Evolutionary conservation across 441 rosid genomes (phyloP).

Genomic region (Adansonia grandidieri): DNA sequence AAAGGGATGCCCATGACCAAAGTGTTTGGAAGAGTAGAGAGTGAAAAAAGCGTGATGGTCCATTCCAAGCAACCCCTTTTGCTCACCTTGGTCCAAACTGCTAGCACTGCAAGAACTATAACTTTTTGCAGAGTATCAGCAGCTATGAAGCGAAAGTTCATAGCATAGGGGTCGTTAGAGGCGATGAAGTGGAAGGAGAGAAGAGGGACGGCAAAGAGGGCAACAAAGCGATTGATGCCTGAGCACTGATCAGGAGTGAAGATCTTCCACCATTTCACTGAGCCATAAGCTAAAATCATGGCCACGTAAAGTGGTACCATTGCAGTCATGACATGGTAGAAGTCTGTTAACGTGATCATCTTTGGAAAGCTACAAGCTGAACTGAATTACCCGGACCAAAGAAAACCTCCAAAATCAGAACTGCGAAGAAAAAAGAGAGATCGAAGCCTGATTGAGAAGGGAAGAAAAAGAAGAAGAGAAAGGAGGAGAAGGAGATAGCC

Average conservation of each 20-base stretch:
- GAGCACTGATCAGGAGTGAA: conserved; percentile 79
- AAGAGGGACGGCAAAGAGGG: conserved; percentile 75
- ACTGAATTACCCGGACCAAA: not conserved
- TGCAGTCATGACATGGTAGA: conserved; percentile 84
- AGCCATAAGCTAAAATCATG: conserved; percentile 74
- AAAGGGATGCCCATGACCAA: conserved; percentile 81
- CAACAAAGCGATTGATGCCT: conserved; percentile 82
- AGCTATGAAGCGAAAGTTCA: conserved; percentile 74
- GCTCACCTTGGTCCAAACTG: conserved; percentile 54
- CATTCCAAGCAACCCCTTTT: conserved; percentile 66
- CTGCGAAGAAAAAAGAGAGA: not conserved
- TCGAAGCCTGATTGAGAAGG: not conserved
- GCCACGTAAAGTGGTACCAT: conserved; percentile 88
- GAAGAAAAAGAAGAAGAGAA: conserved; percentile 1
- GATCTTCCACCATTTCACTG: conserved; percentile 83
- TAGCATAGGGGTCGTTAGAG: conserved; percentile 56
- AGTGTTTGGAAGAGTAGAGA: conserved; percentile 73
- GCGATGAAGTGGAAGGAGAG: conserved; percentile 76
- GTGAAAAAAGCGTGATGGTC: conserved; percentile 71
- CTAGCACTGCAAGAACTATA: conserved; percentile 49
- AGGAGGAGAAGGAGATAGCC: not conserved
- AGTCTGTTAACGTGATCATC: conserved; percentile 62
- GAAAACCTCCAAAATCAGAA: conserved; percentile 1
- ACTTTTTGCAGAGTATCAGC: conserved; percentile 74
- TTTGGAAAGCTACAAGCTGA: conserved; percentile 13